A percentile compares a stretch with the other conserved stretches of the same genome.
phyloP scores from a whole-genome alignment of 352 stramenopile genomes.

The Pythium insidiosum region DNA sequence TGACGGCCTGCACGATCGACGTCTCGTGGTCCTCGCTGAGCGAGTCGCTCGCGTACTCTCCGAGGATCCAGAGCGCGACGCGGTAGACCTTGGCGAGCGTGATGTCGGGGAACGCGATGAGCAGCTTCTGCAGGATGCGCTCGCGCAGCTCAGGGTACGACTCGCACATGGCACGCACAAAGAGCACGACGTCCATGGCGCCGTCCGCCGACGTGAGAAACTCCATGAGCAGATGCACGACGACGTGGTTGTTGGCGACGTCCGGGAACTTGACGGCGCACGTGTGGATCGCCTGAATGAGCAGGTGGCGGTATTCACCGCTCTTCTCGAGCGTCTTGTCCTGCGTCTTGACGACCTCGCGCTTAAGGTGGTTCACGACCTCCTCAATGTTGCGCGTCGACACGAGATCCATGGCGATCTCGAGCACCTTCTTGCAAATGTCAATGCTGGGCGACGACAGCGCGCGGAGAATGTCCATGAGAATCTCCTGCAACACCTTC shows the following conservation, averaged over 20 bases:
- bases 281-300: constrained; percentile 97
- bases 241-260: constrained; percentile 94
- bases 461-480: constrained; percentile 99
- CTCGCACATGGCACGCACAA: constrained; percentile 98
- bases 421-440: constrained; percentile 98
- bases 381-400: constrained; percentile 97
- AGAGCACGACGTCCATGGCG: constrained; percentile 97
- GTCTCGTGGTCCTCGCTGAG: constrained; percentile 44
- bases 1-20: constrained; percentile 64
- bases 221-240: constrained; percentile 99
- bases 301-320: constrained; percentile 94
- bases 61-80: constrained; percentile 96
- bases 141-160: constrained; percentile 92
- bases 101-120: constrained; percentile 93
- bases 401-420: constrained; percentile 98
- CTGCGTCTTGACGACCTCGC: constrained; percentile 88
- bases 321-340: constrained; percentile 92
- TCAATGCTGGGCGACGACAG: constrained; percentile 96
- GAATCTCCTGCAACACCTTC: constrained; percentile 97
- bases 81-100: constrained; percentile 93
- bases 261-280: constrained; percentile 97
- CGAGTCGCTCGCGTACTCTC: constrained; percentile 84
- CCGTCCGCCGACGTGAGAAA: constrained; percentile 96
- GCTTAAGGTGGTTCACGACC: constrained; percentile 89
- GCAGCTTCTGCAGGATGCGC: constrained; percentile 92